phyloP scores from a whole-genome alignment of 1,284 basidiomycete genomes.

The Phlebopus sp. region DNA sequence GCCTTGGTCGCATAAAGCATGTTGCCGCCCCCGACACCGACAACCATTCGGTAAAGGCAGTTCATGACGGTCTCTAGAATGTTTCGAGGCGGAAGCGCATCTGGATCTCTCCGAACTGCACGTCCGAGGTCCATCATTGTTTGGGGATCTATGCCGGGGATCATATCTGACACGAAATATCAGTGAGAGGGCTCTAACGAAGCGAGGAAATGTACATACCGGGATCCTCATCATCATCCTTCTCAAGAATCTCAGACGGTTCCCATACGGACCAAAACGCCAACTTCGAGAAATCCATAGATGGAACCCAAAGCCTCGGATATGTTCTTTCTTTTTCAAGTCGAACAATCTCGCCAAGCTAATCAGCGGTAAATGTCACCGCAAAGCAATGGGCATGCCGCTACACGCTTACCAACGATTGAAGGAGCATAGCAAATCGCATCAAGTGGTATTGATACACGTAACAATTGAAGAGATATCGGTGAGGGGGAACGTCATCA shows the following conservation, averaged over 20 bases:
- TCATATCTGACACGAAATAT: constrained; percentile 41
- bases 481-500: constrained; percentile 50
- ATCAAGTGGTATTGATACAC: constrained; percentile 75
- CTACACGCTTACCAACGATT: constrained; percentile 43
- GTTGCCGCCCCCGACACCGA: constrained; percentile 53
- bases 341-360: constrained; percentile 54
- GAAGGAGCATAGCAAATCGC: constrained; percentile 46
- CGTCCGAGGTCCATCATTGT: constrained; percentile 49
- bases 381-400: constrained; percentile 28
- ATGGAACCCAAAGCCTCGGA: constrained; percentile 69
- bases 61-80: constrained; percentile 50
- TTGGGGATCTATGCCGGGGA: constrained; percentile 54
- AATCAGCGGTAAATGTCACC: constrained; percentile 8
- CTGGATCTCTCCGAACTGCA: constrained; percentile 63
- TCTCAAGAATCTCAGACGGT: constrained; percentile 41
- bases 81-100: constrained; percentile 69
- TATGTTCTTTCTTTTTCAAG: constrained; percentile 54
- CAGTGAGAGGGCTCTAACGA: background rate
- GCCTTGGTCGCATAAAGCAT: constrained; percentile 79
- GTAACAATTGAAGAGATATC: constrained; percentile 65
- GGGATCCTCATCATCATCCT: constrained; percentile 54
- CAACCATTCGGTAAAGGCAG: constrained; percentile 40
- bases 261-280: constrained; percentile 48
- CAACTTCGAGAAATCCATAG: constrained; percentile 38
- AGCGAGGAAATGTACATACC: constrained; percentile 29